Evolutionary conservation across 257 asterid genomes (phyloP).

Genomic region (Gynochthodes officinalis): DNA sequence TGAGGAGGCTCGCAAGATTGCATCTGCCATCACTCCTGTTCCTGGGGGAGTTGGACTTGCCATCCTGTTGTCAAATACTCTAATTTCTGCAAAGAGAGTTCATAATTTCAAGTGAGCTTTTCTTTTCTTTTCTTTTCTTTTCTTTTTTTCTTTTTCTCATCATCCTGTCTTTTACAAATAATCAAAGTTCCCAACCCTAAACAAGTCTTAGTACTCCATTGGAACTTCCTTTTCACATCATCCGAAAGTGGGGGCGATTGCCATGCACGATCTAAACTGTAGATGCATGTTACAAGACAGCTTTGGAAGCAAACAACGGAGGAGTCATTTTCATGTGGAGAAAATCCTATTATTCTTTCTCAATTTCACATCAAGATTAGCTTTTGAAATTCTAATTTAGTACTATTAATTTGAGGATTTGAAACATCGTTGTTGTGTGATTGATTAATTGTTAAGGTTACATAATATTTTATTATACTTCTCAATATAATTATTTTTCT

Average conservation of each 20-base stretch:
- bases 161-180: background rate
- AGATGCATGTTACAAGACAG: background rate
- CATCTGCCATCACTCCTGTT: constrained; percentile 94
- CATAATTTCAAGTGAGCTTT: constrained; percentile 44
- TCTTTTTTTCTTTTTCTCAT: too few relatives aligned
- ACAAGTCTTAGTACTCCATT: background rate
- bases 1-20: constrained; percentile 85
- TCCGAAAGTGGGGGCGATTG: background rate
- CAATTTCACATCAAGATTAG: background rate
- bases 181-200: background rate
- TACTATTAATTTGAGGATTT: background rate
- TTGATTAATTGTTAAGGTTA: too few relatives aligned
- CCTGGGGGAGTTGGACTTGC: constrained; percentile 99
- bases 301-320: background rate
- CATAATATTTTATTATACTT: too few relatives aligned
- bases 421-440: too few relatives aligned
- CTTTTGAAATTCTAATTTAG: too few relatives aligned
- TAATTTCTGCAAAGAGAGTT: constrained; percentile 74
- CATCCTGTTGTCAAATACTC: constrained; percentile 90
- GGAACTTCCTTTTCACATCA: background rate
- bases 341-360: too few relatives aligned
- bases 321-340: background rate
- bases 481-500: too few relatives aligned
- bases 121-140: too few relatives aligned
- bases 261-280: background rate